Base-by-base conservation (phyloP, 495 filamentous ascomycete species). In the Penicillium manginii region DNA sequence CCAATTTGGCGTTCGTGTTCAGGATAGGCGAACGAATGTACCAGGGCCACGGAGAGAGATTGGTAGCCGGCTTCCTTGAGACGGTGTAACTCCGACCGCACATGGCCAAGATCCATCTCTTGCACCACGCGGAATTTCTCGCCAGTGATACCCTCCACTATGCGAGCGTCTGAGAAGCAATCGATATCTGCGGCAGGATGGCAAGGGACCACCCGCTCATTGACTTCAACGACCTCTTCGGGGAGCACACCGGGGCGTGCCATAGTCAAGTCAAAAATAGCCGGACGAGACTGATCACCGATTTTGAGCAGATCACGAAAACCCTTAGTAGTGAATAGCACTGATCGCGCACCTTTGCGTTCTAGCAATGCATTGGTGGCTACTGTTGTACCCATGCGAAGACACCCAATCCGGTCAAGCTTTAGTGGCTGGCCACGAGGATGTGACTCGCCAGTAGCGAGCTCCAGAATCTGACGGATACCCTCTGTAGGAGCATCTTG, bases 281-380 rank as follows among this genome's bases (percentile, higher is more conserved):
- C 86, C 3, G 91, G 91, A 0, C 91, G 79, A 18, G 87, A 89
- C 68, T 96, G 91, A 70, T 93, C 93, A 17, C 91, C 91, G 57
- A 93, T 94, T 37, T 90, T 86, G 19, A 98, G 81, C 60, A 93
- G 91, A 73, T 98, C 94, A 50, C 86, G 88, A 75, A 98, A 98
- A 0, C 94, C 94, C 68, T 91, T 89, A 2, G 96, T 97, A 10
- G 96, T 92, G 19, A 98, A 83, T 64, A 98, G 81, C 3, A 88
- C 94, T 58, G 96, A 96, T 63, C 86, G 86, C 73, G 97, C 94
- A 6, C 94, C 94, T 73, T 98, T 98, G 56, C 94, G 76, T 73
- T 98, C 96, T 2, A 98, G 79, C 55, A 98, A 73, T n/a, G 91
- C 91, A 70, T 96, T 96, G 14, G 91, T 96, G 0, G 91, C 91